Base-by-base conservation (phyloP, 2,329 filamentous ascomycete genomes). In the Karstenula rhodostoma region DNA sequence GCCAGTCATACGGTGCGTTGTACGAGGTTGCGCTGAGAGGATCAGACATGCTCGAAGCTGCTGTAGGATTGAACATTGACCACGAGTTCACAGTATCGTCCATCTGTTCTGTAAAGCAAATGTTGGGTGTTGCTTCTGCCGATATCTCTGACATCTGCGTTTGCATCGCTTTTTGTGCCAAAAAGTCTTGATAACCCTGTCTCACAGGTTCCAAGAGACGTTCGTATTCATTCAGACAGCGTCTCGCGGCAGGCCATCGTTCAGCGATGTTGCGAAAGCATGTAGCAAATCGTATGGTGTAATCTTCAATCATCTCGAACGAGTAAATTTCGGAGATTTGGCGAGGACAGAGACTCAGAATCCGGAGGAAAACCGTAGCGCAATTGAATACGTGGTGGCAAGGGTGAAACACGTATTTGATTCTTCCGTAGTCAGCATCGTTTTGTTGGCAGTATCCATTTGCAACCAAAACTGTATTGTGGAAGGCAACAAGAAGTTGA, bases 401-500 rank as follows among this genome's bases (percentile, higher is more conserved):
- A 15, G 74, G 73, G 57, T 77, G 75, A 52, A 77, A 77, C 17
- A 77, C 75, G 55, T 77, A 77, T 68, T 77, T 77, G 61, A 76
- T 76, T 54, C 72, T 69, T 13, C 74, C 75, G 29, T 68, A 69
- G 40, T 72, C 71, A 43, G 71, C 69, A 46, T 76, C 73, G 35
- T 68, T 68, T 61, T 77, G 75, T 35, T 68, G 65, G 54, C 67
- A 72, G 46, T 77, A 77, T 9, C 71, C 72, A 13, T 72, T 68
- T 4, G 74, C 74, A n/a, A 77, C 71, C 35, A 70, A 64, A 29
- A 76, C 71, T 48, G 73, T 68, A 48, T 68, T 70, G 10, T 61
- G 61, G 33, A 77, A 61, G 23, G 73, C 74, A 19, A 62, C 60
- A 60, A 77, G 64, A 37, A 71, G 67, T 46, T 77, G 70, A 25